Evolutionary conservation across 441 rosid genomes (phyloP), one percentile per base, ranked within the genome.

Genomic region (Jatropha podagrica): DNA sequence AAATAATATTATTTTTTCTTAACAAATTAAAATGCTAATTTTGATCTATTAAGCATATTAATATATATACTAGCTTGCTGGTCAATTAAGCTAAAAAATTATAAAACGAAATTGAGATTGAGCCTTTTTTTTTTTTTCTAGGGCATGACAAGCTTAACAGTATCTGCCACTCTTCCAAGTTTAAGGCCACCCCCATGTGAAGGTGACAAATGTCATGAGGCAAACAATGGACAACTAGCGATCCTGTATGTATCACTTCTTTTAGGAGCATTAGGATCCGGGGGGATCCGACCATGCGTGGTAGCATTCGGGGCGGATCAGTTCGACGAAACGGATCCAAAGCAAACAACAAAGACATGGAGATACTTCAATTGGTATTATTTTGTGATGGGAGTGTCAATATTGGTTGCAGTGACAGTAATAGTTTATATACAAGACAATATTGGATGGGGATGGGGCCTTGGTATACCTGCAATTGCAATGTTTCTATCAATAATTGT

Each of bases 251-350:
- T 52, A 59, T 88, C 90, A 49, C 90, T 95, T 38, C 82, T 92
- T 4, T 88, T 95, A 2, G 87, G 82, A 68, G 99, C 98, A 26
- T 69, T 95, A n/a, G 98, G 98, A 20, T 83, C 99, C 5, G 99
- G 99, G 41, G 99, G 99, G 65, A 95, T 95, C 88, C 90, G 99
- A 71, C 98, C 99, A 0, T 93, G 99, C 59, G 97, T 93, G 68
- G 98, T 87, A 46, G 91, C 97, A n/a, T 95, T 95, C 55, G 99
- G 98, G 80, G 99, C 98, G n/a, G 98, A 95, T 78, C 99, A 95
- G 77, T 93, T 95, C 75, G 93, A 89, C 18, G 93, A 92, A 79
- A 77, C 88, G 23, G 95, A 93, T 81, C 95, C 98, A 13, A 88
- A 90, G 23, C 97, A 93, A 70, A 48, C 88, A 3, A 77, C 89